phyloP scores from a whole-genome alignment of 2,329 filamentous ascomycete species.

The Trichoderma sp. region DNA sequence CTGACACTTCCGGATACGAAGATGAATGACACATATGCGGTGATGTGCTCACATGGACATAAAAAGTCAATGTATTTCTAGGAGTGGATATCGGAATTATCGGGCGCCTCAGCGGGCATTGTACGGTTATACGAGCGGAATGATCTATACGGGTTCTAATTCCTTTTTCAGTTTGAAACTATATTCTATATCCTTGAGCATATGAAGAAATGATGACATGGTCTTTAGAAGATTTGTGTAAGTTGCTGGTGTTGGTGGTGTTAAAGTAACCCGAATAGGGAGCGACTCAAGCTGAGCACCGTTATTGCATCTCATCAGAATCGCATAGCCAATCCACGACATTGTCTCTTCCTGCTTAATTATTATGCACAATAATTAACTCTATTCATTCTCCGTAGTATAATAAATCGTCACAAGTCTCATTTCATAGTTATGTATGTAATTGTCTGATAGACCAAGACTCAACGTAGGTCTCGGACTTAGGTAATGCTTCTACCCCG shows the following conservation, averaged over 20 bases:
- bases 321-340: rapidly evolving
- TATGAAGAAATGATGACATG: not conserved
- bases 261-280: not conserved
- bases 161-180: not conserved
- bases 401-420: not conserved
- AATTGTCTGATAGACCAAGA: too few relatives aligned
- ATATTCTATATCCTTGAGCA: not conserved
- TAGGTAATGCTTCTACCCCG: not conserved
- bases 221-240: not conserved
- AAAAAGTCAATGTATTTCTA: not conserved
- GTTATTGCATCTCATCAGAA: not conserved
- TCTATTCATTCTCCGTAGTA: not conserved
- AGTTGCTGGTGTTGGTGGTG: not conserved
- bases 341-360: not conserved
- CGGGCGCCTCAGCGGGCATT: not conserved
- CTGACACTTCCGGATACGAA: not conserved
- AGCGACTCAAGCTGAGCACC: not conserved
- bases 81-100: not conserved
- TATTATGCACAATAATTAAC: rapidly evolving
- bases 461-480: not conserved
- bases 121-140: not conserved
- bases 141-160: not conserved
- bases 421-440: not conserved
- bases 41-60: not conserved
- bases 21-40: not conserved